These are phyloP conservation scores for Cordyceps sp. DNA, from an alignment of 2,329 filamentous ascomycete genomes.

Conservation along the genomic window DNA sequence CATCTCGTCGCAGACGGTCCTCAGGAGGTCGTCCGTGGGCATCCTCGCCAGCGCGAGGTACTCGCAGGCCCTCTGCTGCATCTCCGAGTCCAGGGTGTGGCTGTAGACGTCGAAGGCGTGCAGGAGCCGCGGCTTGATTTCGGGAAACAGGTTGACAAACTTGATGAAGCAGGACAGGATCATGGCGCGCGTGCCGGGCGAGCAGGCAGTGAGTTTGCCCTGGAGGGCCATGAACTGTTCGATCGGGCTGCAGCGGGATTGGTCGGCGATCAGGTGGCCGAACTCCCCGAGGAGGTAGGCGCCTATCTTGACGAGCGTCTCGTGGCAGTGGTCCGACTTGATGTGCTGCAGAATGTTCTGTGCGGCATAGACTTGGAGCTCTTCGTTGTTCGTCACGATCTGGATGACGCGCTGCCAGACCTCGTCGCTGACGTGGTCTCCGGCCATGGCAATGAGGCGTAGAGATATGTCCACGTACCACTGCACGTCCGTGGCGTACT, in stretches of 20 bases:
- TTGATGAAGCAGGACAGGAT: conserved; percentile 93
- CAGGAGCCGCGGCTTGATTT: conserved; percentile 90
- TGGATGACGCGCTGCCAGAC: conserved; percentile 98
- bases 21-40: conserved; percentile 76
- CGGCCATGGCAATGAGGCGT: conserved; percentile 85
- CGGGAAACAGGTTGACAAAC: conserved; percentile 94
- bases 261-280: conserved; percentile 89
- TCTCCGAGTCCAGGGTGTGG: conserved; percentile 83
- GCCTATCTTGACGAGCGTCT: conserved; percentile 94
- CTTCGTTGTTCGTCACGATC: conserved; percentile 98
- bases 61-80: conserved; percentile 93
- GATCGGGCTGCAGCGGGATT: conserved; percentile 81
- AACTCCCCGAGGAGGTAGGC: conserved; percentile 95
- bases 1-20: conserved; percentile 97
- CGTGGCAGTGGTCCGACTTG: conserved; percentile 85
- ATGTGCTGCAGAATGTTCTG: conserved; percentile 86
- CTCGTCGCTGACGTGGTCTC: conserved; percentile 96
- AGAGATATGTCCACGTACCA: conserved; percentile 99
- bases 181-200: conserved; percentile 80
- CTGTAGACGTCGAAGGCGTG: conserved; percentile 85
- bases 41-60: conserved; percentile 75
- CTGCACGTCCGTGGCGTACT: conserved; percentile 94
- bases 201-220: conserved; percentile 75
- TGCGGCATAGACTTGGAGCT: conserved; percentile 89
- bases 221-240: conserved; percentile 93